These are phyloP conservation scores for Pseudogymnoascus sp. DNA, from an alignment of 2,329 filamentous ascomycete genomes.

Conservation along the genomic window DNA sequence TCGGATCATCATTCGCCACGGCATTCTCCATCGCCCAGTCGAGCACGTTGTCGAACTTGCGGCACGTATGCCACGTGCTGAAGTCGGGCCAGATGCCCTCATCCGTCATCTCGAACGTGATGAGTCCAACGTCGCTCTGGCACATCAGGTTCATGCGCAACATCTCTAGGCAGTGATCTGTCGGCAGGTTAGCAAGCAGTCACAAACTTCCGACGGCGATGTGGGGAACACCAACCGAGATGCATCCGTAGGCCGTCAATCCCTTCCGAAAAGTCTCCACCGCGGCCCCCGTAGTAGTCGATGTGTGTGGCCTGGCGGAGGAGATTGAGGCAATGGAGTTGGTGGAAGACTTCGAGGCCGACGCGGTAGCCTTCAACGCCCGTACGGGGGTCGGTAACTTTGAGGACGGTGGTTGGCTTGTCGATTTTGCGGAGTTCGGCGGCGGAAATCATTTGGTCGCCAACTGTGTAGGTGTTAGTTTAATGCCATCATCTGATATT, in stretches of 20 bases:
- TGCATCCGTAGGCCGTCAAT: constrained; percentile 36
- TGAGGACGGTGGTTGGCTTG: constrained; percentile 43
- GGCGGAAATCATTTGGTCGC: constrained; percentile 50
- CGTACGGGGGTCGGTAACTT: constrained; percentile 45
- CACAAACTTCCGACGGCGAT: not conserved
- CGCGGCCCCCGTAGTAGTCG: constrained; percentile 39
- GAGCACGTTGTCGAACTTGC: constrained; percentile 43
- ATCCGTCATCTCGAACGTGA: constrained; percentile 41
- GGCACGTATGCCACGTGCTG: constrained; percentile 43
- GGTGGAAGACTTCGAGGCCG: constrained; percentile 35
- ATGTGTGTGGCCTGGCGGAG: constrained; percentile 39
- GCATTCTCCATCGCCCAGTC: constrained; percentile 45
- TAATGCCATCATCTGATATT: not conserved
- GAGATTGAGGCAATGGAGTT: constrained; percentile 32
- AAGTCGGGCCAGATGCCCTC: constrained; percentile 46
- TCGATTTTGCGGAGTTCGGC: constrained; percentile 45
- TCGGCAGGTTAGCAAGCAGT: constrained; percentile 10
- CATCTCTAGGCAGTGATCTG: constrained; percentile 46
- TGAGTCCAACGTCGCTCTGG: constrained; percentile 45
- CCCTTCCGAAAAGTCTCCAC: constrained; percentile 40
- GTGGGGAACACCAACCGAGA: constrained; percentile 14
- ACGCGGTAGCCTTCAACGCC: constrained; percentile 51
- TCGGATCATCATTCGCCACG: constrained; percentile 30
- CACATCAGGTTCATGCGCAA: constrained; percentile 46
- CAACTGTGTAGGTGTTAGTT: constrained; percentile 33